These are phyloP conservation scores for Emmonsia crescens DNA, from an alignment of 2,329 filamentous ascomycete species.

Conservation along the genomic window DNA sequence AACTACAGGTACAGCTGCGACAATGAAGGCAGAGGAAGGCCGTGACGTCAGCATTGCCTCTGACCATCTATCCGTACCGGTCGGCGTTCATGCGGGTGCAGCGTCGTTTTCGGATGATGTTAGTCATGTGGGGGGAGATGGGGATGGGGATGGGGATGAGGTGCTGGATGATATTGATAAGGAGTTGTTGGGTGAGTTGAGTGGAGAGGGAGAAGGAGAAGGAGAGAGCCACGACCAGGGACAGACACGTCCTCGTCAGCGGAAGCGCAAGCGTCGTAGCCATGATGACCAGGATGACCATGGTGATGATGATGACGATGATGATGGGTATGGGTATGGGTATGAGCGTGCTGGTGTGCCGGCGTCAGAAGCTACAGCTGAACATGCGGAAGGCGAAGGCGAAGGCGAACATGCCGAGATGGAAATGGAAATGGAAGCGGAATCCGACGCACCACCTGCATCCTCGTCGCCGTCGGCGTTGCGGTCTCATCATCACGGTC, in stretches of 20 bases:
- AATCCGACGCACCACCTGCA: constrained; percentile 7
- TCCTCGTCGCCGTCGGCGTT: constrained; percentile 8
- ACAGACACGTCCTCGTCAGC: not conserved
- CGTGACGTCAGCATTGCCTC: not conserved
- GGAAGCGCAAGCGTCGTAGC: not conserved
- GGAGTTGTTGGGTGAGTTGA: constrained; percentile 27
- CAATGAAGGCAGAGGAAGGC: not conserved
- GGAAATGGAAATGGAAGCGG: not conserved
- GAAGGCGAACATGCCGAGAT: not conserved
- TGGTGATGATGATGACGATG: not conserved
- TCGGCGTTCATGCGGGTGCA: constrained; percentile 17
- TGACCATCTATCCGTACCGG: constrained; percentile 16
- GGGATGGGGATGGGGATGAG: constrained; percentile 17
- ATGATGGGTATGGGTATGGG: no score
- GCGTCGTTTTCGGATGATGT: constrained; percentile 15
- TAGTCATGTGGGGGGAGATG: constrained; percentile 24
- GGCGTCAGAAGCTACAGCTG: not conserved
- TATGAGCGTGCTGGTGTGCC: not conserved
- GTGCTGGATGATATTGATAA: constrained; percentile 29
- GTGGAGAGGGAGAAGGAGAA: constrained; percentile 29
- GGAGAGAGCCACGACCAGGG: no score
- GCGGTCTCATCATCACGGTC: not conserved
- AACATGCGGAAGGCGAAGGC: not conserved
- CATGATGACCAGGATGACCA: not conserved
- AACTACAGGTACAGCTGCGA: not conserved